These are phyloP conservation scores for Trichosporon ovoides DNA, from an alignment of 1,284 basidiomycete species.

Conservation along the genomic window DNA sequence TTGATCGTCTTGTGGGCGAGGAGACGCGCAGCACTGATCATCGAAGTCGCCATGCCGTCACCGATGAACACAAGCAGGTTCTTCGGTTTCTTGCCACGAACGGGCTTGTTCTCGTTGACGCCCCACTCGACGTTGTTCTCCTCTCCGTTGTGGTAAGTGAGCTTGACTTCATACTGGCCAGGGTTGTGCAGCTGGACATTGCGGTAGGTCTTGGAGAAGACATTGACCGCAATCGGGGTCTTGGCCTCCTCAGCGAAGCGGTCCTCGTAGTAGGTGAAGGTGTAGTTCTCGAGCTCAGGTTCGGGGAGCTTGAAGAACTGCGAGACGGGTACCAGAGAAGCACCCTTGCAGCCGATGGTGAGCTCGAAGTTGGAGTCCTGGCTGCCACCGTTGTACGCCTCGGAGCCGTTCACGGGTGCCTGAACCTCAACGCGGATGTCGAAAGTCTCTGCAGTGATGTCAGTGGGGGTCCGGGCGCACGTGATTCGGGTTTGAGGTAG, in stretches of 20 bases:
- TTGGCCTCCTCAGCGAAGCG: constrained; percentile 43
- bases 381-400: constrained; percentile 47
- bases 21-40: constrained; percentile 47
- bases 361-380: constrained; percentile 40
- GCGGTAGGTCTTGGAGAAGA: constrained; percentile 47
- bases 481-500: no score
- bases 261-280: constrained; percentile 46
- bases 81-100: constrained; percentile 40
- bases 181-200: constrained; percentile 42
- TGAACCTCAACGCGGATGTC: constrained; percentile 48
- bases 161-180: constrained; percentile 28
- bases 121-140: constrained; percentile 41
- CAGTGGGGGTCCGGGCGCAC: background rate
- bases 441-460: constrained; percentile 28
- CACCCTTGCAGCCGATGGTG: constrained; percentile 36
- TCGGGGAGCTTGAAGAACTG: constrained; percentile 42
- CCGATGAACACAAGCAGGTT: constrained; percentile 50
- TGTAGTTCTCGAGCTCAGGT: constrained; percentile 34
- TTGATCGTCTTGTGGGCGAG: constrained; percentile 52
- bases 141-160: constrained; percentile 33
- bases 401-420: constrained; percentile 49
- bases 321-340: constrained; percentile 35
- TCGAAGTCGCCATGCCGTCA: constrained; percentile 45
- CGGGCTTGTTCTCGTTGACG: constrained; percentile 42
- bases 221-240: constrained; percentile 45